Evolutionary conservation across 2,329 filamentous ascomycete genomes (phyloP).

Genomic region (Trichoderma arundinaceum): DNA sequence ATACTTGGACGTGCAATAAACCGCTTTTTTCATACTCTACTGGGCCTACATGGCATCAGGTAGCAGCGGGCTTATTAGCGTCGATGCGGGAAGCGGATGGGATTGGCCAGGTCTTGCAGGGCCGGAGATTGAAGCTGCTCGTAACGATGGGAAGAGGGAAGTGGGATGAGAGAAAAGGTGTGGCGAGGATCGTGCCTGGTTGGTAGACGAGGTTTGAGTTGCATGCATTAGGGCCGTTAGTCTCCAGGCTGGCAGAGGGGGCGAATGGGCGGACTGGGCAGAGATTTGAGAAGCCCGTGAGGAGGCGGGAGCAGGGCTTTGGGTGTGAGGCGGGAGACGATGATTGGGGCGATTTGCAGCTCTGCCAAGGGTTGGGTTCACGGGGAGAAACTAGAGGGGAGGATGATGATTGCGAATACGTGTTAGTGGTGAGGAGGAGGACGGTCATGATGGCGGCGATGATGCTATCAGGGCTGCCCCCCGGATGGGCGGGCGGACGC

Average conservation of each 20-base stretch:
- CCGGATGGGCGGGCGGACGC: conserved; percentile 9
- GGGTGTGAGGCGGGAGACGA: conserved; percentile 23
- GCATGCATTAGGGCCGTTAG: not conserved
- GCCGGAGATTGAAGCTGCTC: conserved; percentile 22
- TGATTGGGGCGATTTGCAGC: conserved; percentile 30
- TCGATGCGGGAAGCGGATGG: conserved; percentile 12
- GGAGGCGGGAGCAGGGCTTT: not conserved
- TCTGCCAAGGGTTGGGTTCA: conserved; percentile 26
- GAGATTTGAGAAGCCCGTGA: not conserved
- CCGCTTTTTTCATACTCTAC: not conserved
- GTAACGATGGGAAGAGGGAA: not conserved
- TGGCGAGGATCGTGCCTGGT: conserved; percentile 24
- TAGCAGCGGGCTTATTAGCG: conserved; percentile 3
- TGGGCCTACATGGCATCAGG: not conserved
- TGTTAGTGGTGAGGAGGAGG: conserved; percentile 1
- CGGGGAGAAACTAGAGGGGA: conserved; percentile 1
- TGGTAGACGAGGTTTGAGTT: conserved; percentile 5
- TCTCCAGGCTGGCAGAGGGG: not conserved
- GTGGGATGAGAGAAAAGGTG: not conserved
- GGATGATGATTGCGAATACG: not conserved
- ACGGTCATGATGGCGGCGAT: not conserved
- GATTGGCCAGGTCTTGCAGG: conserved; percentile 10
- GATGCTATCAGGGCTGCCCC: not conserved
- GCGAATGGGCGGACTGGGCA: conserved; percentile 11
- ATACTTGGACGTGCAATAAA: conserved; percentile 11